Conservation (phyloP, 305 asterid species). For the Rubia tinctorum region DNA sequence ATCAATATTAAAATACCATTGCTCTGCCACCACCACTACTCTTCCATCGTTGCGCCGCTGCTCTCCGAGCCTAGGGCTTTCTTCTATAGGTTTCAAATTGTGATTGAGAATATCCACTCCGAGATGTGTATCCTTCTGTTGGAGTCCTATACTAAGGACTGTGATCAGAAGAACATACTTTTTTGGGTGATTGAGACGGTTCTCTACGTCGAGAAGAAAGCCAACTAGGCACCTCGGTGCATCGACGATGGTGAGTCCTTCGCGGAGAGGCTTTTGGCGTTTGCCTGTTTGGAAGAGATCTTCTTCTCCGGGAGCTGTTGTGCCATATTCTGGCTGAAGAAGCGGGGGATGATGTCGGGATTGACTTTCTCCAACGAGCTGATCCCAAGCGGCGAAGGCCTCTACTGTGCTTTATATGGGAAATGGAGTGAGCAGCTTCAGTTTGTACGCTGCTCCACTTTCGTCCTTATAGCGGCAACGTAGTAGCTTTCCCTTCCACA, state of each 20-base stretch:
- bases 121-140: slow-evolving; percentile 47
- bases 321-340: slow-evolving; percentile 77
- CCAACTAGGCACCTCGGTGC: slow-evolving; percentile 82
- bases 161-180: slow-evolving; percentile 46
- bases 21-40: too few relatives aligned
- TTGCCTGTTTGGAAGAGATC: slow-evolving; percentile 83
- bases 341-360: slow-evolving; percentile 81
- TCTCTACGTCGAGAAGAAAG: slow-evolving; percentile 68
- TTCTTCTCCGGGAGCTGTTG: slow-evolving; percentile 87
- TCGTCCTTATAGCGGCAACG: too few relatives aligned
- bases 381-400: slow-evolving; percentile 73
- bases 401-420: too few relatives aligned
- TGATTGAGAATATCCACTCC: too few relatives aligned
- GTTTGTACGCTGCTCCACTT: too few relatives aligned
- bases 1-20: too few relatives aligned
- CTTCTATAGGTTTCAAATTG: slow-evolving; percentile 80
- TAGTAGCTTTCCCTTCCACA: too few relatives aligned
- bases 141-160: slow-evolving; percentile 71
- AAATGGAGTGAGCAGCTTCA: too few relatives aligned
- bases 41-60: too few relatives aligned
- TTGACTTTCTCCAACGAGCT: slow-evolving; percentile 72
- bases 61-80: slow-evolving; percentile 84
- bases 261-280: slow-evolving; percentile 67
- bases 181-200: slow-evolving; percentile 73
- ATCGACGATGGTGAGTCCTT: slow-evolving; percentile 68